Conservation (phyloP, 345 rosid genomes). For the Carallia brachiata region DNA sequence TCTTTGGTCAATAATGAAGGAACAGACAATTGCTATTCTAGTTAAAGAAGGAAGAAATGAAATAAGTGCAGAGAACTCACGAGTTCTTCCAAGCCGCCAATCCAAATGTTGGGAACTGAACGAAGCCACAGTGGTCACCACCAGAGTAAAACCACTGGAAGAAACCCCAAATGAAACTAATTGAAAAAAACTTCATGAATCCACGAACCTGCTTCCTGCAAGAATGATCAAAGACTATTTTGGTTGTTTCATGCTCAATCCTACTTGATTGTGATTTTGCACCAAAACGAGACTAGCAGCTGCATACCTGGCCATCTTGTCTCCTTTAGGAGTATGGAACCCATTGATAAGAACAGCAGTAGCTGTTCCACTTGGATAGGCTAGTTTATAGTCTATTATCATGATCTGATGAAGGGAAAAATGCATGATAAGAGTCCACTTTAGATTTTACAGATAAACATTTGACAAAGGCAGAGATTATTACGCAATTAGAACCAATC, state of each 20-base stretch:
- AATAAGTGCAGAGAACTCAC: slow-evolving; percentile 37
- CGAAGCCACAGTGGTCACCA: slow-evolving; percentile 66
- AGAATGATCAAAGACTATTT: slow-evolving; percentile 1
- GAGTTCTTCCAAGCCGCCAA: slow-evolving; percentile 74
- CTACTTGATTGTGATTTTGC: neutral
- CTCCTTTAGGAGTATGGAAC: slow-evolving; percentile 77
- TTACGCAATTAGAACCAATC: neutral
- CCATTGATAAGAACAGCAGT: slow-evolving; percentile 87
- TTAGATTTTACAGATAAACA: slow-evolving; percentile 9
- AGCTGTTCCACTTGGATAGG: slow-evolving; percentile 93
- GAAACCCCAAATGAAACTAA: slow-evolving; percentile 80
- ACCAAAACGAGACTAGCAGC: slow-evolving; percentile 5
- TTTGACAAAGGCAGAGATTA: neutral
- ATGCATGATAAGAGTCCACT: slow-evolving; percentile 5
- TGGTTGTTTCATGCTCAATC: neutral
- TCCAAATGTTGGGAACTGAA: slow-evolving; percentile 81
- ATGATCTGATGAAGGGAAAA: slow-evolving; percentile 52
- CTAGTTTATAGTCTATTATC: slow-evolving; percentile 77
- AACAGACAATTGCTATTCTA: slow-evolving; percentile 3
- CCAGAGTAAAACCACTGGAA: slow-evolving; percentile 86
- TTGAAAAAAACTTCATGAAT: slow-evolving; percentile 57
- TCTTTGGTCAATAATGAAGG: slow-evolving; percentile 11
- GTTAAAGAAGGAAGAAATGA: neutral
- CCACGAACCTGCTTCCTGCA: slow-evolving; percentile 80
- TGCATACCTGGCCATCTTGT: slow-evolving; percentile 67